Conservation (phyloP, 2,329 filamentous ascomycete genomes). For the Penicillium brasilianum region DNA sequence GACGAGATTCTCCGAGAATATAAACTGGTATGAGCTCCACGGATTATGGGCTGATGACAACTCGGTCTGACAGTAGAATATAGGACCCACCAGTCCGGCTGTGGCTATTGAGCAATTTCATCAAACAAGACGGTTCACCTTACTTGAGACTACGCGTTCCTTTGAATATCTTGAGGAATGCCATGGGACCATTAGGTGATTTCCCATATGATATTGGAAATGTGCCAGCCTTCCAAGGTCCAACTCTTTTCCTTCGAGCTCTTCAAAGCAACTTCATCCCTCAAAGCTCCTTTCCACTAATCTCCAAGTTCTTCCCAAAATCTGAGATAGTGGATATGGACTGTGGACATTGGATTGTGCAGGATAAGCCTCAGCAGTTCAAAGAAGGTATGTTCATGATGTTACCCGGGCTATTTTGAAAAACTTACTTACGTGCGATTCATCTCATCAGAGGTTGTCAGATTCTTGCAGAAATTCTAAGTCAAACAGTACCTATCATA, state of each 20-base stretch:
- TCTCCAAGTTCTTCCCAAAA: conserved; percentile 36
- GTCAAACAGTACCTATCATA: background rate
- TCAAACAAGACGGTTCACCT: conserved; percentile 8
- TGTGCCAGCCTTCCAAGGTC: conserved; percentile 49
- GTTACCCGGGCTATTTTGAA: too few species aligned
- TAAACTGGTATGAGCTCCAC: background rate
- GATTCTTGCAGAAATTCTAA: background rate
- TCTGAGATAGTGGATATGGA: conserved; percentile 37
- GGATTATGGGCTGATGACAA: too few species aligned
- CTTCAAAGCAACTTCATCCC: conserved; percentile 56
- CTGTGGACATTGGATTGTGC: conserved; percentile 44
- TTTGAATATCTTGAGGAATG: conserved; percentile 10
- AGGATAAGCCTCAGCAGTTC: conserved; percentile 40
- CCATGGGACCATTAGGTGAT: conserved; percentile 15
- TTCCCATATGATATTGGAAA: conserved; percentile 27
- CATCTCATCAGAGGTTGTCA: background rate
- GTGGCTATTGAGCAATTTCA: conserved; percentile 22
- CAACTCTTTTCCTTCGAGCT: conserved; percentile 29
- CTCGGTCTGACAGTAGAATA: background rate
- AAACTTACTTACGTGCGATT: background rate
- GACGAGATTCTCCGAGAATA: conserved; percentile 12
- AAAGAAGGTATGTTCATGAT: conserved; percentile 13
- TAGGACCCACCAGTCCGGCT: conserved; percentile 17
- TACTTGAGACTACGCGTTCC: conserved; percentile 14
- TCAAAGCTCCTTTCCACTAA: conserved; percentile 45